A percentile compares a stretch with the other conserved stretches of the same genome.
phyloP scores from a whole-genome alignment of 2,329 filamentous ascomycete species.

The Penicillium janthinellum region DNA sequence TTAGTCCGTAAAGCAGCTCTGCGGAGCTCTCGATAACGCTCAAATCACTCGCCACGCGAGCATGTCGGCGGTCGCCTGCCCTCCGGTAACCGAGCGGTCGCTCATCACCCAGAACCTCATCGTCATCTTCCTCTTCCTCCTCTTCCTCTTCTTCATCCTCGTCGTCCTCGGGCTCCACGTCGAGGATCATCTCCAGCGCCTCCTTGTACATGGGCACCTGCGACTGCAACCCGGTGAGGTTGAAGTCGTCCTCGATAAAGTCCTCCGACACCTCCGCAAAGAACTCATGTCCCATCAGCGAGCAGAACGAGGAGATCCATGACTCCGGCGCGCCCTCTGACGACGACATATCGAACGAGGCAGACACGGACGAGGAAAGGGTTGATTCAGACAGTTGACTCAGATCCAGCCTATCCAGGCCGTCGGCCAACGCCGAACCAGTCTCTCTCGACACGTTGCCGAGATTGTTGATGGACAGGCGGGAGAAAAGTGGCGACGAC shows the following conservation, averaged over 20 bases:
- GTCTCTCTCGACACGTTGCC: conserved; percentile 51
- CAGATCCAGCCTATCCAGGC: conserved; percentile 52
- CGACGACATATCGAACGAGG: conserved; percentile 48
- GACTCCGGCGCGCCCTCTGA: conserved; percentile 68
- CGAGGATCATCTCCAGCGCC: conserved; percentile 97
- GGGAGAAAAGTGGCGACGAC: conserved; percentile 19
- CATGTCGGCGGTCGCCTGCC: conserved; percentile 71
- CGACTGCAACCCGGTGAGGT: conserved; percentile 89
- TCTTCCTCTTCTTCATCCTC: conserved; percentile 67
- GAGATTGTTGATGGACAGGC: conserved; percentile 27
- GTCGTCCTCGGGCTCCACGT: conserved; percentile 92
- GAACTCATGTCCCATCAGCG: conserved; percentile 93
- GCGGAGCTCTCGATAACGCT: conserved; percentile 96
- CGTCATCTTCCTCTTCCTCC: conserved; percentile 69
- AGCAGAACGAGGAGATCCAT: conserved; percentile 98
- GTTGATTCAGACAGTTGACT: conserved; percentile 49
- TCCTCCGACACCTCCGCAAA: conserved; percentile 99
- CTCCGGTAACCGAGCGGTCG: conserved; percentile 48
- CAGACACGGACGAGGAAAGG: conserved; percentile 40
- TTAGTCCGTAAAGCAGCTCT: conserved; percentile 97
- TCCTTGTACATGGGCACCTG: conserved; percentile 99
- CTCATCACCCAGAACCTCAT: conserved; percentile 65
- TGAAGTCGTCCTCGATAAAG: conserved; percentile 99
- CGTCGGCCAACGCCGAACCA: conserved; percentile 49
- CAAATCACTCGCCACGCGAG: conserved; percentile 86